Evolutionary conservation across 1,139 yeast genomes (phyloP).

Genomic region (Hansenula sp.): DNA sequence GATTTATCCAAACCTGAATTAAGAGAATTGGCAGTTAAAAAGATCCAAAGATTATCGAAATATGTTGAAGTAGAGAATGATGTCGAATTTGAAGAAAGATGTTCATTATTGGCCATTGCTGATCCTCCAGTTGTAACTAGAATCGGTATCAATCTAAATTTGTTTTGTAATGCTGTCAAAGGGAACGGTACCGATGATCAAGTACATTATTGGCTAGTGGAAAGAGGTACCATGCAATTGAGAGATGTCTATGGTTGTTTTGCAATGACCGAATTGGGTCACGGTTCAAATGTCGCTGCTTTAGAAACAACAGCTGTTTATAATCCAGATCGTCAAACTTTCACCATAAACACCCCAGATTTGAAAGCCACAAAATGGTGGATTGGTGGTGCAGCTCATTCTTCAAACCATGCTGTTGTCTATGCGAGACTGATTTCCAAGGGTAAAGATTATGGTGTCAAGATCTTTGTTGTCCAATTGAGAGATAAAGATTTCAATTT

Average conservation of each 20-base stretch:
- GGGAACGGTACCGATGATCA: conserved; percentile 70
- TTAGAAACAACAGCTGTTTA: conserved; percentile 86
- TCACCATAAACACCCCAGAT: conserved; percentile 79
- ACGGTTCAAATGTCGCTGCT: conserved; percentile 93
- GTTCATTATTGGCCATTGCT: conserved; percentile 37
- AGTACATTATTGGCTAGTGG: conserved; percentile 65
- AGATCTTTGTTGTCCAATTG: conserved; percentile 83
- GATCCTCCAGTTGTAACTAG: conserved; percentile 67
- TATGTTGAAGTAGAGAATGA: conserved; percentile 46
- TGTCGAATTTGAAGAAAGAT: conserved; percentile 37
- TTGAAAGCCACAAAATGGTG: conserved; percentile 95
- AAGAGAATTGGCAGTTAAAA: conserved; percentile 49
- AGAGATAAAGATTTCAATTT: conserved; percentile 68
- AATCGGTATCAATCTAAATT: conserved; percentile 67
- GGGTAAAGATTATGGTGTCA: conserved; percentile 85
- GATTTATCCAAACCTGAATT: conserved; percentile 47
- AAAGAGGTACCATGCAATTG: conserved; percentile 63
- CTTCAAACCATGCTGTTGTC: conserved; percentile 78
- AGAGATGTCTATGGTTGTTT: conserved; percentile 82
- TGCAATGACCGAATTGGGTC: conserved; percentile 91
- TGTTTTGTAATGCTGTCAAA: conserved; percentile 63
- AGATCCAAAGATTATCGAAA: conserved; percentile 45
- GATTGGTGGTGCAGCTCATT: conserved; percentile 97
- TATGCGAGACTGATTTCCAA: conserved; percentile 79
- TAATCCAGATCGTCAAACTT: conserved; percentile 59